Percentiles rank a stretch among this genome's conserved stretches.
phyloP scores from a whole-genome alignment of 2,329 filamentous ascomycete species.

The Phyllosticta citribraziliensis region DNA sequence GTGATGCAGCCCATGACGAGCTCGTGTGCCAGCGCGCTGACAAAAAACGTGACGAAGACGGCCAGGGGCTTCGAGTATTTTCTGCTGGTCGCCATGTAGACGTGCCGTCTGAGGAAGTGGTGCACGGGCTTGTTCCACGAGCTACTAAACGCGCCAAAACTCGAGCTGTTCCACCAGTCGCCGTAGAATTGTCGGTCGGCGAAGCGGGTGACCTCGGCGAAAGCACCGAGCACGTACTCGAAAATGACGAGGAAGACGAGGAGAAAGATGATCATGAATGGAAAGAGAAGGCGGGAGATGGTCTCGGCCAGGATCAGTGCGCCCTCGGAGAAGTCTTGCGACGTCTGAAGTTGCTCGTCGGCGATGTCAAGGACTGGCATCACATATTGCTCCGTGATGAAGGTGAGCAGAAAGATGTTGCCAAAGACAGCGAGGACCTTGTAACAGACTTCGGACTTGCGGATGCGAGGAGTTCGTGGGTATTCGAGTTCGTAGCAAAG shows the following conservation, averaged over 20 bases:
- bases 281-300: slow-evolving; percentile 84
- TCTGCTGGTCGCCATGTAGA: slow-evolving; percentile 73
- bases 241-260: slow-evolving; percentile 98
- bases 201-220: slow-evolving; percentile 86
- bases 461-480: slow-evolving; percentile 63
- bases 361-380: slow-evolving; percentile 77
- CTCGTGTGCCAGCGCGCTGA: slow-evolving; percentile 84
- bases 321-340: slow-evolving; percentile 50
- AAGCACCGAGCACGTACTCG: slow-evolving; percentile 89
- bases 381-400: slow-evolving; percentile 92
- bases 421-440: slow-evolving; percentile 88
- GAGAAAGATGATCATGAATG: slow-evolving; percentile 92
- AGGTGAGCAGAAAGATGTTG: slow-evolving; percentile 87
- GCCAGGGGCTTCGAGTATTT: slow-evolving; percentile 68
- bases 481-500: slow-evolving; percentile 98
- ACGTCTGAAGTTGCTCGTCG: slow-evolving; percentile 40
- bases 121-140: slow-evolving; percentile 99
- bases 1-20: slow-evolving; percentile 97
- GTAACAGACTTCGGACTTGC: slow-evolving; percentile 71
- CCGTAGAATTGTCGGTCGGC: slow-evolving; percentile 89
- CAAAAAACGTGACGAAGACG: slow-evolving; percentile 83
- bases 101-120: slow-evolving; percentile 86
- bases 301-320: slow-evolving; percentile 78
- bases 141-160: slow-evolving; percentile 86
- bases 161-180: slow-evolving; percentile 60